A percentile compares a stretch with the other conserved stretches of the same genome.
These are phyloP conservation scores for Nicotiana tabacum DNA, from an alignment of 257 asterid species.

Conservation along the genomic window DNA sequence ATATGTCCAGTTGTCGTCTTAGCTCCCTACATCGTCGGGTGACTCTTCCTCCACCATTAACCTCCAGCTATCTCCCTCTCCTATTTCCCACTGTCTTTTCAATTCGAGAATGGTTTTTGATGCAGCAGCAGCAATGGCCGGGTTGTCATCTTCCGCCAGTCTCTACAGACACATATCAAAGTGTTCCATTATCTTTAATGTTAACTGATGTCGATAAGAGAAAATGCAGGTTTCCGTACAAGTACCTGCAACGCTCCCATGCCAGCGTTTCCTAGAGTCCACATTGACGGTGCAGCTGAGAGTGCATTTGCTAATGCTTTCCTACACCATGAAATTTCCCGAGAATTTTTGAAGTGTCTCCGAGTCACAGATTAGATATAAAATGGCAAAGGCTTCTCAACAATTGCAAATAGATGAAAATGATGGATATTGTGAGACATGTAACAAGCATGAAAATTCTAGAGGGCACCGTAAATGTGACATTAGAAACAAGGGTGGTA, in stretches of 20 bases:
- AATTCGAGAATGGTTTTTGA: conserved; percentile 64
- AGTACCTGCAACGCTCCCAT: conserved; percentile 95
- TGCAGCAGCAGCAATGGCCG: conserved; percentile 89
- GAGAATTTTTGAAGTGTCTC: neutral
- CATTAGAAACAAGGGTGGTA: neutral
- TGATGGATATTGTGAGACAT: neutral
- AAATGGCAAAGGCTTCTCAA: neutral
- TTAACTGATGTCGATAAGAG: neutral
- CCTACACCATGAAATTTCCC: conserved; percentile 36
- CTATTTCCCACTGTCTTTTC: conserved; percentile 91
- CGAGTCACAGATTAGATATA: neutral
- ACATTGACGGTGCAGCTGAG: conserved; percentile 91
- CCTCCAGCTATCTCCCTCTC: conserved; percentile 95
- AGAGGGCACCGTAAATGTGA: neutral
- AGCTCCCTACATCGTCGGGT: conserved; percentile 11
- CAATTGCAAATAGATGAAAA: neutral
- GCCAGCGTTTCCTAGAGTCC: conserved; percentile 99
- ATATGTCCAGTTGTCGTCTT: conserved; percentile 21
- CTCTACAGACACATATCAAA: conserved; percentile 37
- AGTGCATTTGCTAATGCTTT: conserved; percentile 90
- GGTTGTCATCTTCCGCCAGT: conserved; percentile 82
- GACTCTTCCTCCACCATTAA: conserved; percentile 65
- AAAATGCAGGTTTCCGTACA: neutral
- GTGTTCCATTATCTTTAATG: neutral
- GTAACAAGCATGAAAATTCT: neutral